Evolutionary conservation across 306 rosid genomes (phyloP).

Genomic region (Cicer cuneatum): DNA sequence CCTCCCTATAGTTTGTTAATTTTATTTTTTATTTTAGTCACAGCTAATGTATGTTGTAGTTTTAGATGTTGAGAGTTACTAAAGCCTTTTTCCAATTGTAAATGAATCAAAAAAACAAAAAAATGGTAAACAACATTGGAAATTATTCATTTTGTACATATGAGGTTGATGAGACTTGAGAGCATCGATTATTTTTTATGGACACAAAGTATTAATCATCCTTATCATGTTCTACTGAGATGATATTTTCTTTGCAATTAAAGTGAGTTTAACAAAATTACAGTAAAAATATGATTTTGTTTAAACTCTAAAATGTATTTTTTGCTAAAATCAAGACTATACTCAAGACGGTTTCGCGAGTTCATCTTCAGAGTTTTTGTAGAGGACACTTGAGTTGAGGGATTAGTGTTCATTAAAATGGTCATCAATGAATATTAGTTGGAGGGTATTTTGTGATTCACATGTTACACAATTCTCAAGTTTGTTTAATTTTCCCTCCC

Average conservation of each 20-base stretch:
- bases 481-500: conserved; percentile 37
- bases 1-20: conserved; percentile 24
- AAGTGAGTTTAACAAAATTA: no score
- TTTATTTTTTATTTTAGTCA: conserved; percentile 44
- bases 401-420: conserved; percentile 46
- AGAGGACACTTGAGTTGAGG: conserved; percentile 69
- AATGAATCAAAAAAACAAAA: conserved; percentile 44
- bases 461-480: conserved; percentile 28
- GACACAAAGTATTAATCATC: conserved; percentile 30
- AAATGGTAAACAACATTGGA: conserved; percentile 46
- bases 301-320: no score
- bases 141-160: conserved; percentile 44
- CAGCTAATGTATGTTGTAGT: conserved; percentile 54
- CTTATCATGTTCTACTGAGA: conserved; percentile 7
- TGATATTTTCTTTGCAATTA: no score
- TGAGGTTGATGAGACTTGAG: conserved; percentile 29
- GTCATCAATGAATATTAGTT: conserved; percentile 46
- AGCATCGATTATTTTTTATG: conserved; percentile 23
- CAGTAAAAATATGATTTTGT: no score
- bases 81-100: conserved; percentile 51
- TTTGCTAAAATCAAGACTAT: conserved; percentile 51
- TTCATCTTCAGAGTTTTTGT: conserved; percentile 90
- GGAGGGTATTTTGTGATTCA: conserved; percentile 50
- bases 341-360: conserved; percentile 91
- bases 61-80: conserved; percentile 50